Percentiles rank a stretch among this genome's conserved stretches.
These are phyloP conservation scores for Hypomontagnella monticulosa DNA, from an alignment of 495 filamentous ascomycete species.

Conservation along the genomic window DNA sequence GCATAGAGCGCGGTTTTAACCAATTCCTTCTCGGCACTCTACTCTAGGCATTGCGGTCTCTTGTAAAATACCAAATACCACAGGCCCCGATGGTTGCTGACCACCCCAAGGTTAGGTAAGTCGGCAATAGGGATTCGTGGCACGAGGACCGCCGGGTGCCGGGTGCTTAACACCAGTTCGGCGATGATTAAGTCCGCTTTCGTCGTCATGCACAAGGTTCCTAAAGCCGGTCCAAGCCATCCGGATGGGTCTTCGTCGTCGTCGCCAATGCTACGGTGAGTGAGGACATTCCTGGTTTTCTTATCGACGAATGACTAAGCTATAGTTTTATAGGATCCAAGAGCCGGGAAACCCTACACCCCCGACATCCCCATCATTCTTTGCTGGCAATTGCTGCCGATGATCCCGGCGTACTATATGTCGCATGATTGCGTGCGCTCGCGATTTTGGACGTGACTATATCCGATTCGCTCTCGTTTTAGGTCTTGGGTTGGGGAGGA, in stretches of 20 bases:
- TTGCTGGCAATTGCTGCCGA: constrained; percentile 8
- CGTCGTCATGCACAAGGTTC: constrained; percentile 10
- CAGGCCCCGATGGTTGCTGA: too few species aligned
- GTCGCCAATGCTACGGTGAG: constrained; percentile 14
- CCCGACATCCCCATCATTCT: too few species aligned
- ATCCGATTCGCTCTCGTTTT: background rate
- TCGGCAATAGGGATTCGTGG: constrained; percentile 22
- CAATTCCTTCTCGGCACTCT: constrained; percentile 19
- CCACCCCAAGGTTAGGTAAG: constrained; percentile 14
- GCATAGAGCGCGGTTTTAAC: too few species aligned
- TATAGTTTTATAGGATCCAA: constrained; percentile 8
- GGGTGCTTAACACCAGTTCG: constrained; percentile 13
- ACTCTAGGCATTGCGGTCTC: constrained; percentile 6
- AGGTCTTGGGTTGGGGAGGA: background rate
- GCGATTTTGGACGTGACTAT: background rate
- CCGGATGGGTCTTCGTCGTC: constrained; percentile 1
- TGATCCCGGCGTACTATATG: constrained; percentile 16
- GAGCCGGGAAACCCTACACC: constrained; percentile 7
- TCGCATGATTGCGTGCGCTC: constrained; percentile 14
- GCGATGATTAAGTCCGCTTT: constrained; percentile 32
- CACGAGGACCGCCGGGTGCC: constrained; percentile 11
- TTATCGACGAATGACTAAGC: constrained; percentile 13
- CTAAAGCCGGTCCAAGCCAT: constrained; percentile 30
- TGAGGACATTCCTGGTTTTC: constrained; percentile 20
- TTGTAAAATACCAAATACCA: constrained; percentile 9